Conservation (phyloP, 306 rosid genomes). For the Dalbergia cochinchinensis region DNA sequence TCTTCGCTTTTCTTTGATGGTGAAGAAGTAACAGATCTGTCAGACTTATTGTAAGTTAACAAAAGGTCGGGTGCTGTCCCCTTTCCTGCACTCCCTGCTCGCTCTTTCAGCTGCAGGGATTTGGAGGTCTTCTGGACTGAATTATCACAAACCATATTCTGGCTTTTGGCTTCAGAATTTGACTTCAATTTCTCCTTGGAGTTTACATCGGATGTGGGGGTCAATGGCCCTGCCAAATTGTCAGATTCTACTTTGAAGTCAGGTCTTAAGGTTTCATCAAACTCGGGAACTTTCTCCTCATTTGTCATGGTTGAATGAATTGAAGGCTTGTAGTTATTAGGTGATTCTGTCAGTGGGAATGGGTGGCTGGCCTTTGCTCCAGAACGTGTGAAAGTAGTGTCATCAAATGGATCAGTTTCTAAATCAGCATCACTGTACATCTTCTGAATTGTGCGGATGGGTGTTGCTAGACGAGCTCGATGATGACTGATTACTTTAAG, state of each 20-base stretch:
- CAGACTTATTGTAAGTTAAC: constrained; percentile 43
- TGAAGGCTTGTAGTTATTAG: constrained; percentile 70
- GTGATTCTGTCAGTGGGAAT: constrained; percentile 66
- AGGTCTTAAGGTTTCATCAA: constrained; percentile 58
- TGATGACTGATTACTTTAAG: constrained; percentile 91
- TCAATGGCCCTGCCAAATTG: constrained; percentile 41
- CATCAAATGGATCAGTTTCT: constrained; percentile 74
- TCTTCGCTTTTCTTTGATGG: constrained; percentile 67
- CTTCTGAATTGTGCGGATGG: constrained; percentile 93
- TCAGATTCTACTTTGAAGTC: constrained; percentile 55
- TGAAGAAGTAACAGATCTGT: constrained; percentile 33
- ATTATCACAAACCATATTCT: constrained; percentile 40
- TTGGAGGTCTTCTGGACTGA: constrained; percentile 56
- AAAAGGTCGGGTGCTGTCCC: constrained; percentile 37
- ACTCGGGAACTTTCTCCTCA: constrained; percentile 64
- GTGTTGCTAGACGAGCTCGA: constrained; percentile 89
- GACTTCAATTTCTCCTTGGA: constrained; percentile 49
- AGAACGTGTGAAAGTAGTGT: constrained; percentile 61
- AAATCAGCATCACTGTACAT: constrained; percentile 69
- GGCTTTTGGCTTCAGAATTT: constrained; percentile 48
- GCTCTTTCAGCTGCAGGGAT: constrained; percentile 49
- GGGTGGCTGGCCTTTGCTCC: constrained; percentile 59
- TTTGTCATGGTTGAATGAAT: constrained; percentile 51
- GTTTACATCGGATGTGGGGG: constrained; percentile 44
- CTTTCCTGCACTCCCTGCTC: constrained; percentile 42